Evolutionary conservation across 2,329 filamentous ascomycete species (phyloP), one percentile per base, ranked within the genome.

Genomic region (Penicillium sp.): DNA sequence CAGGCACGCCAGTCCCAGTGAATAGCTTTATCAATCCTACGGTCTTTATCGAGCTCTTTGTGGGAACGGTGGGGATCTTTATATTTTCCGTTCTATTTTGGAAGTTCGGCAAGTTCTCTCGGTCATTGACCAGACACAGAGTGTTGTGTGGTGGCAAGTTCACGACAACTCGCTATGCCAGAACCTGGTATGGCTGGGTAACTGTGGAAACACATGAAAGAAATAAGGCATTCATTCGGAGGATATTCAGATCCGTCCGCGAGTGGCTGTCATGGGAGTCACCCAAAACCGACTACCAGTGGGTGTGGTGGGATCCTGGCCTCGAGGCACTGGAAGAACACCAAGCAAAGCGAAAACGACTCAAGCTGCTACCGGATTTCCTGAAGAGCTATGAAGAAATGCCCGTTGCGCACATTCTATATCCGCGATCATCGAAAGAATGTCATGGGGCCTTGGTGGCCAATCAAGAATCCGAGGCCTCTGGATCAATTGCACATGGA

Each of bases 101-200:
- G 78, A 79, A 76, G 56, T 57, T 72, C 33, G 77, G 76, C 10
- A 63, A 69, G 3, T 73, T 76, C 56, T 61, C 77, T 59, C 76
- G 78, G 55, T 70, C 58, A 2, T 76, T 79, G 54, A 79, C 69
- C 7, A 67, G 68, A 55, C 59, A 71, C 42, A 75, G 68, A 61
- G 71, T 80, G 33, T 54, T 78, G 22, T 56, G 64, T 48, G 65
- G 62, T 55, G 74, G 74, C 26, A 78, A 75, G 60, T 54, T 63
- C 4, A 64, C 70, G 10, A 68, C 66, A 16, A 66, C 68, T 61
- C 75, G 75, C 14, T 78, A 78, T 61, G 72, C 72, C 26, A 76
- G 72, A 45, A 78, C 77, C 13, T 80, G 78, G 77, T 78, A 79
- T 59, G 78, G 77, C 37, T 80, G 78, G 78, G 68, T 79, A 14